Percentiles rank a stretch among this genome's conserved stretches.
Evolutionary conservation across 768 basidiomycete species (phyloP).

Genomic region (Mycena kentingensis): DNA sequence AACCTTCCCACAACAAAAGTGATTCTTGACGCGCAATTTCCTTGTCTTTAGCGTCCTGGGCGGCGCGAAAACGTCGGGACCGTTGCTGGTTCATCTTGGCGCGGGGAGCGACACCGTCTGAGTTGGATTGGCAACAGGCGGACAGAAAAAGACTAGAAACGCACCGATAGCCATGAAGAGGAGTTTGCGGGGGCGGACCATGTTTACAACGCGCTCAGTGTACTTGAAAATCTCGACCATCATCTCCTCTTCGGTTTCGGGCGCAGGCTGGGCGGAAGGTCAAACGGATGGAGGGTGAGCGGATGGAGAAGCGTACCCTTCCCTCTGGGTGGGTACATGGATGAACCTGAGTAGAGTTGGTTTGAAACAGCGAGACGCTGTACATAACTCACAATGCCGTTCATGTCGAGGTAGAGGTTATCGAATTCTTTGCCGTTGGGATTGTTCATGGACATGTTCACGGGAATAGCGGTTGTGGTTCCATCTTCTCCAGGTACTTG

Average conservation of each 20-base stretch:
- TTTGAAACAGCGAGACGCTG: neutral
- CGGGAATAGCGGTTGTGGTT: slow-evolving; percentile 65
- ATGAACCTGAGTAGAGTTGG: slow-evolving; percentile 67
- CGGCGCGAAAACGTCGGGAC: slow-evolving; percentile 90
- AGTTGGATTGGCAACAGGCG: neutral
- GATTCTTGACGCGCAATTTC: slow-evolving; percentile 85
- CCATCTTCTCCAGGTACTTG: slow-evolving; percentile 70
- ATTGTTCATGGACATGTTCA: slow-evolving; percentile 79
- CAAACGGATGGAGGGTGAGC: neutral
- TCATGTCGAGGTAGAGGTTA: slow-evolving; percentile 98
- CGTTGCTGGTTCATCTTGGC: slow-evolving; percentile 99
- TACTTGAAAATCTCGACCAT: slow-evolving; percentile 97
- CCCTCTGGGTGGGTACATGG: slow-evolving; percentile 99
- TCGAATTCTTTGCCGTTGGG: slow-evolving; percentile 97
- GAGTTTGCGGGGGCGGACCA: slow-evolving; percentile 92
- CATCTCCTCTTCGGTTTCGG: slow-evolving; percentile 98
- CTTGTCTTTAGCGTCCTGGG: slow-evolving; percentile 94
- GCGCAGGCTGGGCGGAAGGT: slow-evolving; percentile 68
- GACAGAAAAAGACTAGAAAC: slow-evolving; percentile 25
- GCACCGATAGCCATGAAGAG: slow-evolving; percentile 98
- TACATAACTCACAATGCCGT: slow-evolving; percentile 79
- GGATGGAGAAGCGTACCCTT: slow-evolving; percentile 71
- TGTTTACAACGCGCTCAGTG: slow-evolving; percentile 95
- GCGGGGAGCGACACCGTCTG: slow-evolving; percentile 95
- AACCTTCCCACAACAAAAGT: slow-evolving; percentile 84